Evolutionary conservation across 176 grass and related monocot genomes (phyloP).

Genomic region (Neostapfia colusana): DNA sequence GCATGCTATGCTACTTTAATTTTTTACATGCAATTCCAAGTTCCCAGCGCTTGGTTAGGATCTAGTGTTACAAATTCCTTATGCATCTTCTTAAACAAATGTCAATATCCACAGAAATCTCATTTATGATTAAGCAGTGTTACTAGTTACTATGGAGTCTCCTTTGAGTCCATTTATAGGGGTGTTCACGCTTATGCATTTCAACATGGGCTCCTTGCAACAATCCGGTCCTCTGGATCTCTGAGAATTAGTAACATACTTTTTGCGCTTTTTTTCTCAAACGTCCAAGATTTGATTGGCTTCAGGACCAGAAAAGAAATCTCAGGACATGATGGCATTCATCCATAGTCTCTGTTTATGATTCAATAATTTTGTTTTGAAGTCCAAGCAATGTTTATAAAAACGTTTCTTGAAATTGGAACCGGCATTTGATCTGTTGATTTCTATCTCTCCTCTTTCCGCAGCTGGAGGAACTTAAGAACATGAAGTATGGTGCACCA

Average conservation of each 20-base stretch:
- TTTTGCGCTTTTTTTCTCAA: background rate
- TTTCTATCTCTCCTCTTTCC: conserved; percentile 6
- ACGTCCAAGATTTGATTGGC: background rate
- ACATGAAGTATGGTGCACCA: conserved; percentile 49
- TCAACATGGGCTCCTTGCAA: background rate
- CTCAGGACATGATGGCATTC: background rate
- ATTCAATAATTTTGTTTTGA: background rate
- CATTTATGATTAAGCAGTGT: background rate
- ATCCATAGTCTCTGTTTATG: background rate
- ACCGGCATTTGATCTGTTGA: conserved; percentile 1
- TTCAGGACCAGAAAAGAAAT: background rate
- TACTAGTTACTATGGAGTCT: background rate
- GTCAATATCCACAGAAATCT: background rate
- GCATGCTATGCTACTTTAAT: background rate
- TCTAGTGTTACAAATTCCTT: background rate
- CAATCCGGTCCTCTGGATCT: background rate
- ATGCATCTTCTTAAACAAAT: background rate
- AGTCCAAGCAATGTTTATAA: background rate
- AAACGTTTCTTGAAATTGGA: conserved; percentile 14
- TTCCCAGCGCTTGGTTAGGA: background rate
- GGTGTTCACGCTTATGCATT: background rate
- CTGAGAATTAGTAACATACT: background rate
- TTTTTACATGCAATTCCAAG: background rate
- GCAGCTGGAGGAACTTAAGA: conserved; percentile 81
- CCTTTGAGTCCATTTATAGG: background rate